These are phyloP conservation scores for Diaporthe vaccinii DNA, from an alignment of 2,329 filamentous ascomycete species.

Conservation along the genomic window DNA sequence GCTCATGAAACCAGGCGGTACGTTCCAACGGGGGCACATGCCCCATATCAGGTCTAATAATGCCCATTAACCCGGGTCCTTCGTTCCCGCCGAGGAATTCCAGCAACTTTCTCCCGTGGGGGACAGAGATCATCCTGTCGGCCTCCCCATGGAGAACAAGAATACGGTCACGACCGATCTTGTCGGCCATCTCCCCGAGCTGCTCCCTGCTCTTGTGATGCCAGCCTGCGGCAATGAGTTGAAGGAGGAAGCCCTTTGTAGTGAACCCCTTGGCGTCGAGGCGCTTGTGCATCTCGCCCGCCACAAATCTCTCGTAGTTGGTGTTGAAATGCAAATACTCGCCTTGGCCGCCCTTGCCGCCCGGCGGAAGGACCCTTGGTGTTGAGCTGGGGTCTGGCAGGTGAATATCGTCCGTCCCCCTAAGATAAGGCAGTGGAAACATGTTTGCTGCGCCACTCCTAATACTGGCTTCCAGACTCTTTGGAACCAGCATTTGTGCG, in stretches of 20 bases:
- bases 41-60: slow-evolving; percentile 78
- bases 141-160: slow-evolving; percentile 81
- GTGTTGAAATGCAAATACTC: slow-evolving; percentile 72
- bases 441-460: slow-evolving; percentile 74
- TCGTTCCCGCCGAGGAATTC: slow-evolving; percentile 64
- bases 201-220: slow-evolving; percentile 81
- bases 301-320: slow-evolving; percentile 86
- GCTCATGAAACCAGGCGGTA: slow-evolving; percentile 74
- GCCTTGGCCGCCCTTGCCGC: slow-evolving; percentile 35
- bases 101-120: slow-evolving; percentile 78
- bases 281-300: slow-evolving; percentile 82
- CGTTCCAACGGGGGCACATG: slow-evolving; percentile 83
- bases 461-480: slow-evolving; percentile 76
- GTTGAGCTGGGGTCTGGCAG: slow-evolving; percentile 62
- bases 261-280: slow-evolving; percentile 72
- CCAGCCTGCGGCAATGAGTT: slow-evolving; percentile 83
- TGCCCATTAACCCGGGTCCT: slow-evolving; percentile 53
- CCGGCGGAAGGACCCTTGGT: slow-evolving; percentile 52
- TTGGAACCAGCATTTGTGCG: slow-evolving; percentile 74
- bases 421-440: slow-evolving; percentile 76
- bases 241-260: slow-evolving; percentile 78
- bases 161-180: slow-evolving; percentile 80
- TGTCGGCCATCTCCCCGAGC: slow-evolving; percentile 74
- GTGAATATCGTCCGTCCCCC: slow-evolving; percentile 68
- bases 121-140: slow-evolving; percentile 83